Evolutionary conservation across 495 filamentous ascomycete species (phyloP).

Genomic region (Friedmanniomyces simplex): DNA sequence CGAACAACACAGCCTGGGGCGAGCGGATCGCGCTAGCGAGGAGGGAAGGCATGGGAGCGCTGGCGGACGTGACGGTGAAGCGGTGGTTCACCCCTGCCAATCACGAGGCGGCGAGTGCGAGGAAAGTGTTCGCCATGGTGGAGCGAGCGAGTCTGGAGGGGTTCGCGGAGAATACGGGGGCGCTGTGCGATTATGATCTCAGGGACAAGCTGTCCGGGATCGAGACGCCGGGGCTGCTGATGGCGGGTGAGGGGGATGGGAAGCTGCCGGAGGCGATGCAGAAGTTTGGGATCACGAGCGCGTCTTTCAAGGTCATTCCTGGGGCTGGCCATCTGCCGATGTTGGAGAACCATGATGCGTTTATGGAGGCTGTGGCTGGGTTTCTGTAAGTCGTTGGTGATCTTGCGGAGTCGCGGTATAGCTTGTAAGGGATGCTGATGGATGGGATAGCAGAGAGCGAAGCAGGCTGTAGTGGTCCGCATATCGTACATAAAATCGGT

Average conservation of each 20-base stretch:
- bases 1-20: slow-evolving; percentile 65
- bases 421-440: background rate
- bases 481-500: too few species aligned
- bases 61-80: slow-evolving; percentile 57
- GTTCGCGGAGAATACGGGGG: slow-evolving; percentile 57
- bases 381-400: slow-evolving; percentile 15
- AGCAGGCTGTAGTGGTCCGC: background rate
- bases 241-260: slow-evolving; percentile 60
- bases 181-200: slow-evolving; percentile 68
- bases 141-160: slow-evolving; percentile 54
- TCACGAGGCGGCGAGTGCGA: slow-evolving; percentile 44
- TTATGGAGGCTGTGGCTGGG: slow-evolving; percentile 15
- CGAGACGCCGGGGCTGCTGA: slow-evolving; percentile 44
- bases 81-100: slow-evolving; percentile 64
- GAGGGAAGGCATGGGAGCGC: slow-evolving; percentile 44
- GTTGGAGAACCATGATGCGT: slow-evolving; percentile 48
- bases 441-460: background rate
- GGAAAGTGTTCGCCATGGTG: slow-evolving; percentile 50
- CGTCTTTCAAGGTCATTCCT: slow-evolving; percentile 51
- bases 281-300: slow-evolving; percentile 41
- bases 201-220: slow-evolving; percentile 43
- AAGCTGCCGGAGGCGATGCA: slow-evolving; percentile 38
- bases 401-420: background rate
- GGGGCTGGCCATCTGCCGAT: slow-evolving; percentile 71
- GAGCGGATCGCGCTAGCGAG: slow-evolving; percentile 63